A percentile compares a stretch with the other conserved stretches of the same genome.
phyloP scores from a whole-genome alignment of 2,329 filamentous ascomycete genomes.

The Apiospora sp. region DNA sequence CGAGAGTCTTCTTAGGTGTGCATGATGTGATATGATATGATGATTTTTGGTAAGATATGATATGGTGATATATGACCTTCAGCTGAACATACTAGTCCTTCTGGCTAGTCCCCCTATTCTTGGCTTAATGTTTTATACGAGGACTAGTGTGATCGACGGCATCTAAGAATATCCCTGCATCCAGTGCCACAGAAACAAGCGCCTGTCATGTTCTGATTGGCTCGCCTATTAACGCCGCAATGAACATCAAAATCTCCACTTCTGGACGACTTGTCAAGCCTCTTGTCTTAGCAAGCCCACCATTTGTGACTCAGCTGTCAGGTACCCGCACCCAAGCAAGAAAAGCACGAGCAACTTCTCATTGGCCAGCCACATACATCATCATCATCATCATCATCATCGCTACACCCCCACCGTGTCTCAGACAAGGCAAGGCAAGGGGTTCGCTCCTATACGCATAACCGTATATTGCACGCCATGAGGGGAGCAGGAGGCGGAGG shows the following conservation, averaged over 20 bases:
- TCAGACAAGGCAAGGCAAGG: neutral
- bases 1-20: neutral
- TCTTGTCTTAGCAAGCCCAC: neutral
- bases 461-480: slow-evolving; percentile 5
- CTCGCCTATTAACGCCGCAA: neutral
- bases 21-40: neutral
- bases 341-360: neutral
- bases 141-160: neutral
- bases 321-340: neutral
- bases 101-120: neutral
- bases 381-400: neutral
- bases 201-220: neutral
- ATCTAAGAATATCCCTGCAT: neutral
- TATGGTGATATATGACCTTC: neutral
- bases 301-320: neutral
- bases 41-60: too few species aligned
- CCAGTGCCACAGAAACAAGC: neutral
- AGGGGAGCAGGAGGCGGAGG: neutral
- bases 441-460: neutral
- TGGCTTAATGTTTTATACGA: neutral
- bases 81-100: neutral
- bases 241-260: slow-evolving; percentile 3
- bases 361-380: neutral
- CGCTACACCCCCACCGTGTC: neutral
- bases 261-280: neutral